Evolutionary conservation across 1,284 basidiomycete genomes (phyloP), one percentile per base, ranked within the genome.

Genomic region (Sphagnurus paluster): DNA sequence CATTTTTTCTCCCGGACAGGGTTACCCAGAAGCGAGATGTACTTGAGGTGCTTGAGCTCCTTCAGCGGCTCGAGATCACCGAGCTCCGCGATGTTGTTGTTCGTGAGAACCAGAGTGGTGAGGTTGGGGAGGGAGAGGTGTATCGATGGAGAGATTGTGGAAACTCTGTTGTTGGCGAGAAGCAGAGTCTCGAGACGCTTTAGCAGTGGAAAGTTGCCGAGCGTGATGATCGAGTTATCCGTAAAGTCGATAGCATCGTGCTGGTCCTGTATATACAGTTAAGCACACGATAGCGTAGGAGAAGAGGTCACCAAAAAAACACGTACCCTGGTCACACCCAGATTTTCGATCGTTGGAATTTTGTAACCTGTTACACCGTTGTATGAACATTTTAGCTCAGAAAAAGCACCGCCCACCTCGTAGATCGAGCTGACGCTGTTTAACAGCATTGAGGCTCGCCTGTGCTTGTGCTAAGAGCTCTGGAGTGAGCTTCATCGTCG

Each of bases 281-380:
- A 60, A 58, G 41, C 36, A 21, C 46, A 35, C 37, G 17, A 34
- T 41, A 9, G 37, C 29, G 14, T 46, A 47, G n/a, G 39, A 32
- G 34, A 32, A n/a, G 13, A 44, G 39, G 42, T 39, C 38, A n/a
- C n/a, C n/a, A n/a, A 37, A 56, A 49, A 46, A 26, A 28, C 61
- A 75, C 74, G 66, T 71, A 82, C 94, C 81, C 79, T 92, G 68
- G 91, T 97, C 62, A 98, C 93, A 75, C 95, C 97, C 58, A 99
- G 79, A 77, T 99, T 99, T 84, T 99, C 97, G 64, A 99, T 99
- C 42, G 91, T 85, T 36, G 95, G 93, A 62, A 99, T 98, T 80
- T 95, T 96, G 70, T 93, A 90, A 49, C 94, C 93, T 96, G 66
- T 57, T 62, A 62, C 52, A 48, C 50, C 49, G 63, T 61, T 57